Evolutionary conservation across 352 stramenopile species (phyloP), one percentile per base, ranked within the genome.

Genomic region (Phytophthora boehmeriae): DNA sequence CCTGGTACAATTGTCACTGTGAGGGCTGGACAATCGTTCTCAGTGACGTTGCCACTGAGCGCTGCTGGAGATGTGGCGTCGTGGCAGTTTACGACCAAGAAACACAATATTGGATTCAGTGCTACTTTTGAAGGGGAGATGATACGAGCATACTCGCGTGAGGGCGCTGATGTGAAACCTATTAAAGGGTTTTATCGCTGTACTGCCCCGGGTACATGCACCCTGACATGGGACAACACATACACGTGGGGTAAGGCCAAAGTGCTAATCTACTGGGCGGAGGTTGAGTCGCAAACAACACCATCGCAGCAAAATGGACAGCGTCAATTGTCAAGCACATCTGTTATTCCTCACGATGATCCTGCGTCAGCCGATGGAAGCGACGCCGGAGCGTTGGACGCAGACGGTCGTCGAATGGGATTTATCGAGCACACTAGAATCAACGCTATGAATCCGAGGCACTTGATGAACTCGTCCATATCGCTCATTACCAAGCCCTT

Each of bases 211-310:
- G 83, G 83, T 0, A 81, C 73, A 13, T 88, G 79, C 43, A 84
- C 76, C 13, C 71, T 93, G 9, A 86, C 81, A 20, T 93, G 83
- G 83, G 83, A 93, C 66, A 93, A 93, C 59, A 91, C 83, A 55
- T 93, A 91, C 63, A 90, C 80, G 22, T 93, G 83, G 83, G 87
- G 81, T 57, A 89, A 90, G 42, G 73, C 59, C 48, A 93, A 93
- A 39, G 75, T 88, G 19, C 55, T 93, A 2, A 76, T 90, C 20
- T 93, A 93, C 65, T 89, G 79, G 79, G 79, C 83, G 10, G 83
- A 91, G 54, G 77, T 93, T 11, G 74, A 88, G 51, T 69, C 78
- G 23, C 58, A 59, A 4, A 66, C 58, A 17, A 47, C 54, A 16
- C 56, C 54, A 27, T 34, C 59, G 8, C 62, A 66, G 14, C 57